Base-by-base conservation (phyloP, 2,329 filamentous ascomycete genomes). In the Dendrostoma leiphaemia region DNA sequence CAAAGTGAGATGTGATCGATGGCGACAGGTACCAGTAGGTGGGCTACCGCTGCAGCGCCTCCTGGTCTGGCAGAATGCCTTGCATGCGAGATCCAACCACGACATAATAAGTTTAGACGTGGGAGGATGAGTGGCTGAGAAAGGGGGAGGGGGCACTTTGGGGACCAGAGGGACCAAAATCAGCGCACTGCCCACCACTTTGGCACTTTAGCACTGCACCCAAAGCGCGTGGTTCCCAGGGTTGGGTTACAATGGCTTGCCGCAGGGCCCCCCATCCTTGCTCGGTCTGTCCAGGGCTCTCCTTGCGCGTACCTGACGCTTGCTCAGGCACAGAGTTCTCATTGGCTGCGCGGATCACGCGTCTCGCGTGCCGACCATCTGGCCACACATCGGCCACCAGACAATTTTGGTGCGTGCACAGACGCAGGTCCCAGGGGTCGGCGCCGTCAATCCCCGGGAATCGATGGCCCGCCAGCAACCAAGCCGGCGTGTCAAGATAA, bases 341-440 rank as follows among this genome's bases (percentile, higher is more conserved):
- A 59, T 59, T 59, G 54, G 57, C 43, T 48, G 44, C 54, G 54
- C 57, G 57, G 54, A 31, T 26, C 48, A 51, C 24, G 41, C 47
- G 43, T 51, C 31, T 32, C 26, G 41, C 46, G 38, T 45, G 28
- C 53, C 46, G 53, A 45, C 29, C 28, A 37, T 43, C 28, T 45
- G 46, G 34, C 32, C n/a, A n/a, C n/a, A n/a, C n/a, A n/a, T n/a
- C n/a, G n/a, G n/a, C n/a, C n/a, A 12, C 26, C 43, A 4, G 28
- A 13, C 28, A 15, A 2, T 17, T n/a, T 28, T 45, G n/a, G 21
- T 31, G 43, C 44, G 21, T 31, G 43, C 44, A 46, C 29, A 34
- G 19, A 46, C 44, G 44, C 44, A 46, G 19, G 44, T 46, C 29
- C 44, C 29, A 46, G 44, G 44, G 44, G 44, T 17, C n/a, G n/a